Percentiles rank a stretch among this genome's conserved stretches.
Evolutionary conservation across 495 filamentous ascomycete genomes (phyloP).

Genomic region (Penicillium coffeae): DNA sequence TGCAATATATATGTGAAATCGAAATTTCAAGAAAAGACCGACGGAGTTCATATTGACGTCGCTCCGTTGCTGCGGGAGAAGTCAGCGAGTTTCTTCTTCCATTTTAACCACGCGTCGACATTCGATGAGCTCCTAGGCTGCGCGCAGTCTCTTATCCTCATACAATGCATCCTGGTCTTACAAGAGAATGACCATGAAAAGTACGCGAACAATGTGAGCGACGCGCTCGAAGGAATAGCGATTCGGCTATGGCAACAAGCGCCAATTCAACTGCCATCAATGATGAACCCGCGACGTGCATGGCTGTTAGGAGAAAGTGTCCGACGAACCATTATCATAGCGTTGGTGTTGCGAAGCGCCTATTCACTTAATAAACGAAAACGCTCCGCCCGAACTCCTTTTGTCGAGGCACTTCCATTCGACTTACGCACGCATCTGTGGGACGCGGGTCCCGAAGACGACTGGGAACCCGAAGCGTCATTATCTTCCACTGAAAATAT

Average conservation of each 20-base stretch:
- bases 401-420: conserved; percentile 34
- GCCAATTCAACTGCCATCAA: conserved; percentile 18
- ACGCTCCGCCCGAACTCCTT: conserved; percentile 36
- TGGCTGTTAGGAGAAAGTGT: conserved; percentile 47
- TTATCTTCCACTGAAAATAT: conserved; percentile 10
- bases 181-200: conserved; percentile 8
- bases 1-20: conserved; percentile 21
- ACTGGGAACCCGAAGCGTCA: conserved; percentile 11
- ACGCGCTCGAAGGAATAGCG: conserved; percentile 19
- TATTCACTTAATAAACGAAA: conserved; percentile 38
- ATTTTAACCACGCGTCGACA: conserved; percentile 15
- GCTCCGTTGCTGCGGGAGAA: conserved; percentile 23
- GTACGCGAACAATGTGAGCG: conserved; percentile 21
- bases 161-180: conserved; percentile 33
- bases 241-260: conserved; percentile 24
- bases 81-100: conserved; percentile 11
- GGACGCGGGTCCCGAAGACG: conserved; percentile 25
- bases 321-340: conserved; percentile 40
- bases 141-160: conserved; percentile 33
- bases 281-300: conserved; percentile 30
- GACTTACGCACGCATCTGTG: conserved; percentile 35
- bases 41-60: too few species aligned
- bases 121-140: conserved; percentile 35
- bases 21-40: not conserved
- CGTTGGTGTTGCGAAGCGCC: conserved; percentile 31